A percentile compares a stretch with the other conserved stretches of the same genome.
These are phyloP conservation scores for Sanguinoderma infundibulare DNA, from an alignment of 1,284 basidiomycete species.

Conservation along the genomic window DNA sequence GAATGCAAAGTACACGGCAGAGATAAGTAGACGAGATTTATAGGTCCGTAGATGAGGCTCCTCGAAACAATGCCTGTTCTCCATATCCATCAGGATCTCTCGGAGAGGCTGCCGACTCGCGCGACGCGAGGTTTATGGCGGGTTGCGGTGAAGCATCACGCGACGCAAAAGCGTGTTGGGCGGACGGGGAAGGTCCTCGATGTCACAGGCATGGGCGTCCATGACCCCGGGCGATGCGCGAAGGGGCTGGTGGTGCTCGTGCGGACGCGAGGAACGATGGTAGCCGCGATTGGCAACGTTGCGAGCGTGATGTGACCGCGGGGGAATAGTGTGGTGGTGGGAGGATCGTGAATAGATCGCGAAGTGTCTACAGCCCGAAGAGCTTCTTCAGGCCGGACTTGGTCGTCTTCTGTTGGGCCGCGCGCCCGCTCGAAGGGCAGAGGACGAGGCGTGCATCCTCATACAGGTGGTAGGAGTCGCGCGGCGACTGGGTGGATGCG, in stretches of 20 bases:
- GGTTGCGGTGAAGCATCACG: neutral
- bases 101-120: slow-evolving; percentile 2
- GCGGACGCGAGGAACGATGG: neutral
- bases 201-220: neutral
- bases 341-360: neutral
- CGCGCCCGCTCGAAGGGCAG: slow-evolving; percentile 18
- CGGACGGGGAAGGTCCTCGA: neutral
- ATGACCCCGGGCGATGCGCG: neutral
- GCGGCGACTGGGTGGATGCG: slow-evolving; percentile 29
- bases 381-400: slow-evolving; percentile 30
- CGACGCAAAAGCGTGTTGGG: neutral
- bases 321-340: neutral
- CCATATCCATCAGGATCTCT: slow-evolving; percentile 6
- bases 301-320: neutral
- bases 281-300: neutral
- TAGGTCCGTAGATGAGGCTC: no score
- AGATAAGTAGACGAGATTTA: no score
- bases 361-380: slow-evolving; percentile 21
- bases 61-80: neutral
- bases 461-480: slow-evolving; percentile 32
- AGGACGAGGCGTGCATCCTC: slow-evolving; percentile 30
- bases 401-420: slow-evolving; percentile 20
- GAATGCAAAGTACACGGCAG: no score
- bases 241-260: no score
- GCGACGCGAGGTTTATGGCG: slow-evolving; percentile 1